Conservation (phyloP, 108 stramenopile genomes). For the Pseudonitzschia multiseries region DNA sequence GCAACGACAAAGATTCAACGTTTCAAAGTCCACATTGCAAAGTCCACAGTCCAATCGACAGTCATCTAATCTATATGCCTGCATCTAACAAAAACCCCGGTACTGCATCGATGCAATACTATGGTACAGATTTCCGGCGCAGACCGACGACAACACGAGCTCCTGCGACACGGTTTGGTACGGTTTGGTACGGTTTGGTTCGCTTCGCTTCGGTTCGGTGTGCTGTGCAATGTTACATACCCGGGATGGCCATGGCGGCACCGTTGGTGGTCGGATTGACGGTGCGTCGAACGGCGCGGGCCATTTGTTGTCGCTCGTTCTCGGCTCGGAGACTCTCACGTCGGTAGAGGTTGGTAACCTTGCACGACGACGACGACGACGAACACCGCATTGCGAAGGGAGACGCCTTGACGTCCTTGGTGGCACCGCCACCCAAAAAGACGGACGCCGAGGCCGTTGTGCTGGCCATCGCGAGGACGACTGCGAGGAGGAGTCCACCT, state of each 20-base stretch:
- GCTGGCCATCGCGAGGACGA: not conserved
- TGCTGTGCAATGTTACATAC: no score
- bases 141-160: no score
- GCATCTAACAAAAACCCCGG: no score
- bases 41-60: no score
- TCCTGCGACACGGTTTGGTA: no score
- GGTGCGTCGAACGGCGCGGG: conserved; percentile 22
- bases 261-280: conserved; percentile 30
- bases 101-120: no score
- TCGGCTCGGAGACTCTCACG: not conserved
- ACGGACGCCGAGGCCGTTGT: conserved; percentile 44
- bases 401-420: not conserved
- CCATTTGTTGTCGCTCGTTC: conserved; percentile 11
- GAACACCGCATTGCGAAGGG: not conserved
- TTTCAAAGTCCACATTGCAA: no score
- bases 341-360: not conserved
- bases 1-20: no score
- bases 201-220: no score
- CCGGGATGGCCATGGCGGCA: conserved; percentile 83
- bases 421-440: conserved; percentile 22
- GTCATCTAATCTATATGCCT: no score
- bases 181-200: no score
- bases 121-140: no score
- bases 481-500: not conserved
- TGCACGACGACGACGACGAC: conserved; percentile 3